Evolutionary conservation across 768 basidiomycete genomes (phyloP), one percentile per base, ranked within the genome.

Genomic region (Rhizopogon vulgaris): DNA sequence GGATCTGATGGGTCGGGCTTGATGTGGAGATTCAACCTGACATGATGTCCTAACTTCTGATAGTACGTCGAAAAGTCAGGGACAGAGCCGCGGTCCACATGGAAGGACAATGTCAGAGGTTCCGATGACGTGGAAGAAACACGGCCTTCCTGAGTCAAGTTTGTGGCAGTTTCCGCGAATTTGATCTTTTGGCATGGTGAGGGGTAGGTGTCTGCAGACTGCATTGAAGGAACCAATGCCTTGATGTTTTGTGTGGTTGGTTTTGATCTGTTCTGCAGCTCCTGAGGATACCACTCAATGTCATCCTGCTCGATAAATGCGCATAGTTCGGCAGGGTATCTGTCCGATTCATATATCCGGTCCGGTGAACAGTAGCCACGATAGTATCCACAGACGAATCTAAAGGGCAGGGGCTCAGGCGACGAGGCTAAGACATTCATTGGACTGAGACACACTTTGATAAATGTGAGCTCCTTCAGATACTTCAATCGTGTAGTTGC

Each of bases 401-500:
- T 54, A 6, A n/a, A 37, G 28, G n/a, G n/a, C 6, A 28, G 1
- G 4, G n/a, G 48, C 15, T 43, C 14, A 47, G 30, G 15, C 24
- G 8, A 48, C 2, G 6, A 36, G 11, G 3, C 6, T 3, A 14
- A 18, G 25, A 15, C 3, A 28, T 10, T 9, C 14, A 24, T 52
- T 18, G 14, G 7, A 22, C 4, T 17, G n/a, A 7, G 17, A 37
- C 32, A 22, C 14, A 51, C 39, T 38, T 42, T 22, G 51, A 30
- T 48, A 30, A 43, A 52, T n/a, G 24, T 18, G 3, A 14, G 12
- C 5, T 25, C 17, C 36, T 22, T 25, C 17, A 17, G 22, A 17
- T 5, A 53, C 25, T 28, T 53, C 40, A 25, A 42, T 18, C 12
- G 52, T 52, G 48, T 50, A 53, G 27, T 53, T 53, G 49, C 52